Conservation (phyloP, 495 filamentous ascomycete species). For the Penicillium canescens region DNA sequence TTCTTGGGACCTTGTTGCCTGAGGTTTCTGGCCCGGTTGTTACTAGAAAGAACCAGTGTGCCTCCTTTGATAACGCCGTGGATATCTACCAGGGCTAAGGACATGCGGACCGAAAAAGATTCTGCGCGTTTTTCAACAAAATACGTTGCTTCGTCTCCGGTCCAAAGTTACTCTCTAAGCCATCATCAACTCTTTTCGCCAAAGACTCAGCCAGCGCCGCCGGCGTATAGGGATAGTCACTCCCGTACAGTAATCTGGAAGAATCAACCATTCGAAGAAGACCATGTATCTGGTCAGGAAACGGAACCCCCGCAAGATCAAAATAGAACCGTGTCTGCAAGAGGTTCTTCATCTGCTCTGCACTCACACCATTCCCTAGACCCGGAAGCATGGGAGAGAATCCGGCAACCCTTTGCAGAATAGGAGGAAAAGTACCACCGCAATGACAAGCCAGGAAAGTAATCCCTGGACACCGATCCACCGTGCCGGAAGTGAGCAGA, state of each 20-base stretch:
- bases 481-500: conserved; percentile 49
- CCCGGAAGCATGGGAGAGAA: conserved; percentile 25
- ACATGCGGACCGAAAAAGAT: conserved; percentile 1
- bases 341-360: conserved; percentile 21
- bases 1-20: no score
- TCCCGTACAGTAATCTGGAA: conserved; percentile 47
- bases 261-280: conserved; percentile 25
- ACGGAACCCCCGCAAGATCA: conserved; percentile 52
- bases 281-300: conserved; percentile 45
- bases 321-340: conserved; percentile 45
- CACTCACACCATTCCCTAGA: conserved; percentile 6
- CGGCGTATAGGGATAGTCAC: conserved; percentile 40
- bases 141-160: background rate
- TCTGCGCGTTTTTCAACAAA: conserved; percentile 12
- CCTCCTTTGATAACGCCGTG: background rate
- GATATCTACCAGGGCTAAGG: no score
- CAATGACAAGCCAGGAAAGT: conserved; percentile 50
- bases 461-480: conserved; percentile 42
- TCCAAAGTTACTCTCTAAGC: conserved; percentile 7
- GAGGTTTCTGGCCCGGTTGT: no score
- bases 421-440: conserved; percentile 46
- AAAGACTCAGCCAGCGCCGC: conserved; percentile 4
- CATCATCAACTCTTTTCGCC: conserved; percentile 13
- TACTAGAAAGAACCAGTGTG: no score
- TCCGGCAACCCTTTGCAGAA: conserved; percentile 42